Percentiles rank a stretch among this genome's conserved stretches.
These are phyloP conservation scores for Coleophoma crateriformis DNA, from an alignment of 2,329 filamentous ascomycete genomes.

Conservation along the genomic window DNA sequence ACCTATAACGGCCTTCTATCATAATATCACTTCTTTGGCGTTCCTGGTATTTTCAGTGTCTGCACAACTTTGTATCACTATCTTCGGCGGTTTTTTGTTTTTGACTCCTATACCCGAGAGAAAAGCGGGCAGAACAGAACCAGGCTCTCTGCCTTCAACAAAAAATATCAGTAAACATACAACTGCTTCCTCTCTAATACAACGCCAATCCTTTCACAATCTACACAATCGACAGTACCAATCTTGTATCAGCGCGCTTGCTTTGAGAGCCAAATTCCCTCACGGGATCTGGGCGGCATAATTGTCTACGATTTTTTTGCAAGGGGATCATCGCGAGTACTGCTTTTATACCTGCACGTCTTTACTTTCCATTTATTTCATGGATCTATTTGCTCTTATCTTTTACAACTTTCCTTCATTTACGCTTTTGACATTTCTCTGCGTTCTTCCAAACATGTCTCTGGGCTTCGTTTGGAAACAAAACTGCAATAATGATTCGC, in stretches of 20 bases:
- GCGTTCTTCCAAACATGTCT: not conserved
- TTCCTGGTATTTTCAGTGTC: slow-evolving; percentile 8
- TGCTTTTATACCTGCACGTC: slow-evolving; percentile 1
- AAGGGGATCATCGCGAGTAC: not conserved
- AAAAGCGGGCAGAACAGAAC: slow-evolving; percentile 18
- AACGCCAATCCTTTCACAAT: not conserved
- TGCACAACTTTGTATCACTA: slow-evolving; percentile 16
- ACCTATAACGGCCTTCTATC: slow-evolving; percentile 33
- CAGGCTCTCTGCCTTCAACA: slow-evolving; percentile 7
- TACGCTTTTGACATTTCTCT: not conserved
- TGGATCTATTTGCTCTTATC: slow-evolving; percentile 3
- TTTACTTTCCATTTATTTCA: slow-evolving; percentile 18
- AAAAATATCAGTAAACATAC: slow-evolving; percentile 2
- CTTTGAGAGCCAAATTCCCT: slow-evolving; percentile 5
- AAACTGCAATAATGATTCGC: not conserved
- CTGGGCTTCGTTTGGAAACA: not conserved
- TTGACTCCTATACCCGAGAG: slow-evolving; percentile 14
- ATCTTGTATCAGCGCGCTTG: not conserved
- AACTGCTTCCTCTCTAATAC: slow-evolving; percentile 4
- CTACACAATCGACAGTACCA: not conserved
- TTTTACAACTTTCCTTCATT: not conserved
- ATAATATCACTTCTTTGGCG: not conserved
- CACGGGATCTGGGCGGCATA: slow-evolving; percentile 11
- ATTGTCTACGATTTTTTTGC: slow-evolving; percentile 3
- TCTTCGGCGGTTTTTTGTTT: slow-evolving; percentile 3